Evolutionary conservation across 768 basidiomycete genomes (phyloP), one percentile per base, ranked within the genome.

Genomic region (Russula griseocarnosa): DNA sequence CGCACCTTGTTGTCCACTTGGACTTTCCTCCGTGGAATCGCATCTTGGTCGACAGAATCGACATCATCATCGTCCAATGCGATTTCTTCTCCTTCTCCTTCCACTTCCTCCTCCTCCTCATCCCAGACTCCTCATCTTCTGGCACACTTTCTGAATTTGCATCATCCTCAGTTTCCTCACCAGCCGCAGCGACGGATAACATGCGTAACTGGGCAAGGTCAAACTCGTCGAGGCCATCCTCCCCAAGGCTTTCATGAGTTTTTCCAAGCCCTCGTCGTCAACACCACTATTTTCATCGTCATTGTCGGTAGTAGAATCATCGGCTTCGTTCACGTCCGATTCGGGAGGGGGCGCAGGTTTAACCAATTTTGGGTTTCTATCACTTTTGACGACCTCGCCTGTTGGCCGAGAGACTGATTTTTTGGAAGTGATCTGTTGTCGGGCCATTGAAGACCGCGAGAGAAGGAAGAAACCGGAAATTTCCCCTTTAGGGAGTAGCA

Each of bases 1-100:
- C 84, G 52, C 56, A 89, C 93, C 69, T 82, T 82, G 75, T 95
- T 90, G 78, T 95, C 85, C 59, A 92, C 84, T 68, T 87, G 86
- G 52, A 92, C 75, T 78, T 94, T 95, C 79, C 88, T 87, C 63
- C 79, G 79, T n/a, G 88, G 91, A 32, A 94, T 81, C 1, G 79
- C 83, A 70, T 96, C 94, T 61, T 91, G 88, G 66, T 94, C 90
- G 16, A 92, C 79, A 5, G 77, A 77, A 14, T 71, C 77, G 20
- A 80, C 82, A 20, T 86, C 86, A 7, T 84, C 76, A 46, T 92
- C 88, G 67, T 93, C 92, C 11, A 93, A 75, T 1, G 82, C 79
- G 34, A 91, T 71, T 13, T 77, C 81, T 16, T 81, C 77, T 5
- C 2, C 32, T 22, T 8, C 51, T 26, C 73, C 73, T 6, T 69